Evolutionary conservation across 805 yeast genomes (phyloP).

Genomic region (Teunomyces aglyptinius): DNA sequence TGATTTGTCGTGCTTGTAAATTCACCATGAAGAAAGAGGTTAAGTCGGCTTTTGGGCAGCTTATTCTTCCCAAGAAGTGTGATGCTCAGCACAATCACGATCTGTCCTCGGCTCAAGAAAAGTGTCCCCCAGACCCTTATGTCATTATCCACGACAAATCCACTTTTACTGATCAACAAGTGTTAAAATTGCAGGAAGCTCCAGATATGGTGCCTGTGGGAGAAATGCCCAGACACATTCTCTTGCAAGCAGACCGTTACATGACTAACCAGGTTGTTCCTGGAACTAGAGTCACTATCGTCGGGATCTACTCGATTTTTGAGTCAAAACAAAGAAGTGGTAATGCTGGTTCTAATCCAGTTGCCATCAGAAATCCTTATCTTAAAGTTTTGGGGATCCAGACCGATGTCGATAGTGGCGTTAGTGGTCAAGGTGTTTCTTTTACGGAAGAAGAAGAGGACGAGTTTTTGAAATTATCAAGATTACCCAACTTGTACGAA

Average conservation of each 20-base stretch:
- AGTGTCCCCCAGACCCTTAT: slow-evolving; percentile 91
- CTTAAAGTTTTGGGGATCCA: slow-evolving; percentile 83
- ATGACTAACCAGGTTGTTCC: slow-evolving; percentile 90
- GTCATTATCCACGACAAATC: slow-evolving; percentile 92
- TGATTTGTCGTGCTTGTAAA: slow-evolving; percentile 85
- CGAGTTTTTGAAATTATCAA: slow-evolving; percentile 74
- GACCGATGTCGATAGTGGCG: slow-evolving; percentile 73
- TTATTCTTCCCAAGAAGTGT: slow-evolving; percentile 67
- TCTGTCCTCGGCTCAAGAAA: slow-evolving; percentile 44
- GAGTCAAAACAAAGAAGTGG: slow-evolving; percentile 58
- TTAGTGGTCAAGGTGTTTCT: slow-evolving; percentile 53
- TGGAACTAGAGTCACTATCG: slow-evolving; percentile 87
- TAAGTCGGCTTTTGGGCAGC: slow-evolving; percentile 66
- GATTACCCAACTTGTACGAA: slow-evolving; percentile 82
- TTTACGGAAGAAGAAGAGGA: slow-evolving; percentile 95
- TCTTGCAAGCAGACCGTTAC: slow-evolving; percentile 84
- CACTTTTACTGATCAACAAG: slow-evolving; percentile 91
- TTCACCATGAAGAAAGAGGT: slow-evolving; percentile 69
- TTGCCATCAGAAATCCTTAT: slow-evolving; percentile 92
- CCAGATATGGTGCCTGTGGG: slow-evolving; percentile 99
- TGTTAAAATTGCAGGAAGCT: slow-evolving; percentile 89
- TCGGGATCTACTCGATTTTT: slow-evolving; percentile 90
- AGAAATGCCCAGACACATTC: slow-evolving; percentile 94
- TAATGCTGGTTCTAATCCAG: slow-evolving; percentile 39
- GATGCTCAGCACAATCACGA: slow-evolving; percentile 44